Conservation (phyloP, 108 stramenopile genomes). For the Discostella pseudostelligera region DNA sequence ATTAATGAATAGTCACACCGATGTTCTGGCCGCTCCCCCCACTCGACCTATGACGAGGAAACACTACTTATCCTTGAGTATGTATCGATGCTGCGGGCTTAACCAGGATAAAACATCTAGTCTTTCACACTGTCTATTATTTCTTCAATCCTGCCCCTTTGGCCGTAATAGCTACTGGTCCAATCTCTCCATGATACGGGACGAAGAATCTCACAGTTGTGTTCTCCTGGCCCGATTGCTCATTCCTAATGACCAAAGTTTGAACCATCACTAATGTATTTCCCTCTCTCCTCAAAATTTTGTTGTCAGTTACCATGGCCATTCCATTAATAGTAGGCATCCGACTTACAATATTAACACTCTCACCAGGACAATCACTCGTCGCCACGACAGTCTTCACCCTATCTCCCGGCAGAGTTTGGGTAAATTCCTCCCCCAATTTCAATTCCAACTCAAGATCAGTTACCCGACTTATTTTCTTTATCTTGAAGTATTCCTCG, state of each 20-base stretch:
- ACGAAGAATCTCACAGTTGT: slow-evolving; percentile 73
- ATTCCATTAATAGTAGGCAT: slow-evolving; percentile 82
- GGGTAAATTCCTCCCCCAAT: slow-evolving; percentile 55
- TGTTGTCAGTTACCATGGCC: slow-evolving; percentile 71
- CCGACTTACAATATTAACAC: slow-evolving; percentile 59
- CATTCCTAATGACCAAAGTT: slow-evolving; percentile 70
- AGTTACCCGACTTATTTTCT: slow-evolving; percentile 78
- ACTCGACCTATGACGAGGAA: no score
- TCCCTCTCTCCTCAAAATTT: slow-evolving; percentile 57
- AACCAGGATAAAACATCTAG: no score
- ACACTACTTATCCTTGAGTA: no score
- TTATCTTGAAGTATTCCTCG: slow-evolving; percentile 51
- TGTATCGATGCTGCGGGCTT: no score
- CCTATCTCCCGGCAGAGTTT: slow-evolving; percentile 61
- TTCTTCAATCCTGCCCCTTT: slow-evolving; percentile 26
- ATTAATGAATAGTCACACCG: slow-evolving; percentile 7
- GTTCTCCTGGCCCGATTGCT: slow-evolving; percentile 56
- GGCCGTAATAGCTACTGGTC: slow-evolving; percentile 33
- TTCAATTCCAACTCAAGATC: slow-evolving; percentile 68
- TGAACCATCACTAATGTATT: slow-evolving; percentile 58
- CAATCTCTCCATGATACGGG: slow-evolving; percentile 49
- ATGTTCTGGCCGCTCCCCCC: no score
- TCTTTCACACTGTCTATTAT: no score
- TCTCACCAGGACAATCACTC: slow-evolving; percentile 52
- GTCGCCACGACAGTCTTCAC: slow-evolving; percentile 71